Evolutionary conservation across 768 basidiomycete genomes (phyloP).

Genomic region (Trametes maxima): DNA sequence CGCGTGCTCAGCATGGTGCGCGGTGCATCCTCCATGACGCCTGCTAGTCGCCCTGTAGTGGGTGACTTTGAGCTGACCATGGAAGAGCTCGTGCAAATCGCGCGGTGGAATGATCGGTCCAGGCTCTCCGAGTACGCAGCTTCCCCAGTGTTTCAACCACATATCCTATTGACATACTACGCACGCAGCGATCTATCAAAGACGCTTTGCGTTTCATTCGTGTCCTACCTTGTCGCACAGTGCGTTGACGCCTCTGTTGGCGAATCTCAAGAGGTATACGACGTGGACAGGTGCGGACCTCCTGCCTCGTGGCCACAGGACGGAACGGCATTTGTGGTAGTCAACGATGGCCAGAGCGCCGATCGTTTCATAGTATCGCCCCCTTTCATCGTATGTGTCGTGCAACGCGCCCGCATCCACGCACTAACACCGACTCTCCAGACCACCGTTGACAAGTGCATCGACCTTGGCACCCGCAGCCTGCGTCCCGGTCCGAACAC

Average conservation of each 20-base stretch:
- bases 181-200: conserved; percentile 13
- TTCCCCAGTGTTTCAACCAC: neutral
- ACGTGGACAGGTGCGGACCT: conserved; percentile 1
- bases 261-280: neutral
- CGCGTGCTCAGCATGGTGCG: conserved; percentile 8
- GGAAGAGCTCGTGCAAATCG: conserved; percentile 7
- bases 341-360: conserved; percentile 1
- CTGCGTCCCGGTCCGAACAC: conserved; percentile 18
- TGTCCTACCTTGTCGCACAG: conserved; percentile 15
- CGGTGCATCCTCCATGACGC: conserved; percentile 5
- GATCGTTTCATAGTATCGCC: conserved; percentile 16
- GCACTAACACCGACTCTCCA: neutral
- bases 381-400: conserved; percentile 20
- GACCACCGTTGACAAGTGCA: conserved; percentile 12
- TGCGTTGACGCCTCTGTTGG: neutral
- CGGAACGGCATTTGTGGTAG: conserved; percentile 1
- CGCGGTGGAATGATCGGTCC: conserved; percentile 12
- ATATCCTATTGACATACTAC: neutral
- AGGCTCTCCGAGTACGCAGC: conserved; percentile 5
- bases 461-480: conserved; percentile 16
- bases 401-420: neutral
- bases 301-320: conserved; percentile 16
- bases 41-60: neutral
- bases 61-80: conserved; percentile 20
- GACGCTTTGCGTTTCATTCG: conserved; percentile 22